Conservation (phyloP, 352 stramenopile genomes). For the Phytophthora sp. region DNA sequence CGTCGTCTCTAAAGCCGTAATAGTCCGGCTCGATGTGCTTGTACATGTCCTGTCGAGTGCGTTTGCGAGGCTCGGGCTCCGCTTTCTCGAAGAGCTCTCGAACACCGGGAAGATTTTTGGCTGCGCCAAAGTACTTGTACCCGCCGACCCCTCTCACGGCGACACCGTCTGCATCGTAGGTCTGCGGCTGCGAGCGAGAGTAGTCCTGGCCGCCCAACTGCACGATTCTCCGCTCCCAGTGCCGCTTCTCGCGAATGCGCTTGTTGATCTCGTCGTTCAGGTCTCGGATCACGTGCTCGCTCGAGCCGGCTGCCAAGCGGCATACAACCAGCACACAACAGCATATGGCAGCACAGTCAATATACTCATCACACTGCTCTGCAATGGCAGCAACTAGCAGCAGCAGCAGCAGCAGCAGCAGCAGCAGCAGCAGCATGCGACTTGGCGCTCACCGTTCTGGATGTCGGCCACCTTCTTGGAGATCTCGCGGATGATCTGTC, state of each 20-base stretch:
- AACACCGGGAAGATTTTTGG: slow-evolving; percentile 96
- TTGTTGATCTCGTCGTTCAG: slow-evolving; percentile 99
- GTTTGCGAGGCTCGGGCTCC: slow-evolving; percentile 60
- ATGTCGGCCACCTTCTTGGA: slow-evolving; percentile 96
- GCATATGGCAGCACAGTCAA: neutral
- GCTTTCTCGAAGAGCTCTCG: slow-evolving; percentile 94
- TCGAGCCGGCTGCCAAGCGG: slow-evolving; percentile 72
- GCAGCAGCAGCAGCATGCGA: neutral
- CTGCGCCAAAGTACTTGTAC: slow-evolving; percentile 98
- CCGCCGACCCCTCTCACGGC: slow-evolving; percentile 72
- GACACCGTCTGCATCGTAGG: slow-evolving; percentile 76
- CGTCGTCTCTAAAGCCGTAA: slow-evolving; percentile 76
- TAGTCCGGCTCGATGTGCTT: slow-evolving; percentile 91
- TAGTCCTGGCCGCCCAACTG: slow-evolving; percentile 93
- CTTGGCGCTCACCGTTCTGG: slow-evolving; percentile 93
- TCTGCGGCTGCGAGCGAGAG: slow-evolving; percentile 74
- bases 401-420: neutral
- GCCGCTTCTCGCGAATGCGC: slow-evolving; percentile 93
- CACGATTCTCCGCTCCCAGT: slow-evolving; percentile 90
- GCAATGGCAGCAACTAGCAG: too few relatives aligned
- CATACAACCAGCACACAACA: slow-evolving; percentile 9
- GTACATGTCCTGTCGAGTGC: slow-evolving; percentile 87
- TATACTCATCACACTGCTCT: too few relatives aligned
- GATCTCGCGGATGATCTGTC: slow-evolving; percentile 96
- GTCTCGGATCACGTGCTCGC: slow-evolving; percentile 96